Conservation (phyloP, 2,329 filamentous ascomycete species). For the Zymoseptoria ardabiliae region DNA sequence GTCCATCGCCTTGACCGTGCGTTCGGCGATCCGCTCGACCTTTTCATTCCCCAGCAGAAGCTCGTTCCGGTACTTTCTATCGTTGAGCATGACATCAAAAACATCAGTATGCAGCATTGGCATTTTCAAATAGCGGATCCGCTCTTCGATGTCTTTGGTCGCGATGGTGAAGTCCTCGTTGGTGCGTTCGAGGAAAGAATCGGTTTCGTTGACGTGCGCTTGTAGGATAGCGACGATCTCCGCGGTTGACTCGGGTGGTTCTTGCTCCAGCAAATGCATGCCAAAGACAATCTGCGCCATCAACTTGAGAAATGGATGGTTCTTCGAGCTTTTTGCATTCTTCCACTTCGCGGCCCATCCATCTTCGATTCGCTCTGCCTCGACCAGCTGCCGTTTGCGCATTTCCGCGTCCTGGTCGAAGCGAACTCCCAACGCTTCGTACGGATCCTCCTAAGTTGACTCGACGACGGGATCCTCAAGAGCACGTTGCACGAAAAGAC, state of each 20-base stretch:
- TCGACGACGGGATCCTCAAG: slow-evolving; percentile 78
- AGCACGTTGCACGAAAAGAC: slow-evolving; percentile 67
- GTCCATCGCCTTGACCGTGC: slow-evolving; percentile 67
- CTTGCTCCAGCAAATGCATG: slow-evolving; percentile 76
- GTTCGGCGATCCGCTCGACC: slow-evolving; percentile 80
- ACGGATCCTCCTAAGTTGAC: slow-evolving; percentile 43
- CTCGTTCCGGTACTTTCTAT: slow-evolving; percentile 61
- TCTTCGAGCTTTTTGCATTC: slow-evolving; percentile 64
- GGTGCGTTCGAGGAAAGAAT: slow-evolving; percentile 79
- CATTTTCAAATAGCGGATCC: slow-evolving; percentile 71
- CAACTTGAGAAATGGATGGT: slow-evolving; percentile 84
- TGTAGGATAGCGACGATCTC: slow-evolving; percentile 87
- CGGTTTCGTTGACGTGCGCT: slow-evolving; percentile 86
- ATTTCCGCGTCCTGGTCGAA: slow-evolving; percentile 47
- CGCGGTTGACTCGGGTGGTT: slow-evolving; percentile 77
- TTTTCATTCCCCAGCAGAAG: slow-evolving; percentile 82
- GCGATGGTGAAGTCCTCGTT: slow-evolving; percentile 78
- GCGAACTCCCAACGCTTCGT: slow-evolving; percentile 9
- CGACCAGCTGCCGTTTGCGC: slow-evolving; percentile 60
- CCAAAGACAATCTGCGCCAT: slow-evolving; percentile 91
- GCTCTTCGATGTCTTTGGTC: slow-evolving; percentile 67
- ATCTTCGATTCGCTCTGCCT: slow-evolving; percentile 59
- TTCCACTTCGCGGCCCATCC: slow-evolving; percentile 71
- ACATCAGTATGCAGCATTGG: slow-evolving; percentile 75
- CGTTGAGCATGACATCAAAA: slow-evolving; percentile 82